phyloP scores from a whole-genome alignment of 306 rosid genomes.

The Cyamopsis tetragonoloba region DNA sequence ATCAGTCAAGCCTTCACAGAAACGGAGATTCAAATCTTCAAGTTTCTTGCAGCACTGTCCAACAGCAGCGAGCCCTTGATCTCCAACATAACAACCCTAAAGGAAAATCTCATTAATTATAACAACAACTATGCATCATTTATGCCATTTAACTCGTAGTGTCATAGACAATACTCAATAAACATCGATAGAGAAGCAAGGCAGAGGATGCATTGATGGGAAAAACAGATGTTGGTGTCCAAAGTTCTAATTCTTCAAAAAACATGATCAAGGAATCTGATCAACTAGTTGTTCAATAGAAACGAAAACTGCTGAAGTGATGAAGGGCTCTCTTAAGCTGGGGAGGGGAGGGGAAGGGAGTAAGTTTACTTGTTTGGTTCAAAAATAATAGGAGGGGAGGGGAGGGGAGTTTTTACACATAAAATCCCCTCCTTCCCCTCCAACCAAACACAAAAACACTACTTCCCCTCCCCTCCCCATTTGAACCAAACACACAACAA shows the following conservation, averaged over 20 bases:
- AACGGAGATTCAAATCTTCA: slow-evolving; percentile 83
- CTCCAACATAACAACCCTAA: slow-evolving; percentile 98
- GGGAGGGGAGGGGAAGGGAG: no score
- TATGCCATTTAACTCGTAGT: background rate
- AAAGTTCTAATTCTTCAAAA: background rate
- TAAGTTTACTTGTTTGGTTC: no score
- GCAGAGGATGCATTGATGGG: background rate
- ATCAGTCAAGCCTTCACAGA: slow-evolving; percentile 92
- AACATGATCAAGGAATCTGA: background rate
- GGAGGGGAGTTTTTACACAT: no score
- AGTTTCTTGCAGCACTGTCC: slow-evolving; percentile 81
- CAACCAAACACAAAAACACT: no score
- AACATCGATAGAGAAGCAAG: background rate
- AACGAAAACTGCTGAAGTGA: background rate
- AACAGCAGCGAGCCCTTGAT: slow-evolving; percentile 76
- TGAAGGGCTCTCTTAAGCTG: no score
- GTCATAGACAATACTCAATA: no score
- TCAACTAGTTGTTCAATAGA: background rate
- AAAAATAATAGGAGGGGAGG: no score
- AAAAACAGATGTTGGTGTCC: background rate
- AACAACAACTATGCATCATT: background rate
- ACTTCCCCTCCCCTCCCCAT: no score
- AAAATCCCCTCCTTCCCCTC: no score
- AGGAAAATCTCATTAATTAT: slow-evolving; percentile 20
- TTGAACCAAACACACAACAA: no score